Base-by-base conservation (phyloP, 2,329 filamentous ascomycete species). In the Hortaea werneckii region DNA sequence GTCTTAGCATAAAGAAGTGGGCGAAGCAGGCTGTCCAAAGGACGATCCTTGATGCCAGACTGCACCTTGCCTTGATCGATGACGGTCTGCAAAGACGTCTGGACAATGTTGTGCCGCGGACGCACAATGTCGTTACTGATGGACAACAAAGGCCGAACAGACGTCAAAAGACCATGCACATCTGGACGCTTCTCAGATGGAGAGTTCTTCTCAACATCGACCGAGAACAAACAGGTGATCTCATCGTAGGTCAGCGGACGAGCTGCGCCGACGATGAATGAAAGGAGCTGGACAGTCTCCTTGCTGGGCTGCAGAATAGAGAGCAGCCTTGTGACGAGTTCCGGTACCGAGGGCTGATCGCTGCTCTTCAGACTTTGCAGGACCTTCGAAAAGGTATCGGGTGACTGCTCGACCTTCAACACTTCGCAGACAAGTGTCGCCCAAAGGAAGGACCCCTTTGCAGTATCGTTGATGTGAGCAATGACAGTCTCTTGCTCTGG, bases 21-120 rank as follows among this genome's bases (percentile, higher is more conserved):
- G 20, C 71, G 64, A 8, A 63, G 62, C 5, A 70, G 58, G 7
- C 74, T 50, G 44, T 74, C 69, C 20, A 65, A 64, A 41, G 72
- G 67, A 3, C 64, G 47, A 32, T 54, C 50, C 45, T 67, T 62
- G 30, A 34, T 7, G 7, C 7, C 7, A 28, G 67, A 49, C 0
- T 65, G 61, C n/a, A 67, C 59, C 40, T 65, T 65, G 40, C 63
- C 60, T 12, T 58, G 29, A 47, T 55, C 47, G 57, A 50, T 42
- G 49, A 54, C 27, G 59, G 58, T 44, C 61, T 57, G 41, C 67
- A 57, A 46, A 63, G 61, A 43, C 64, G 57, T 29, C 64, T 67
- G 53, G 13, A 74, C 65, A 13, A 64, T 57, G 12, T 59, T 56
- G 44, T 74, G 67, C 9, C 64, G 58, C 47, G 72, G 70, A 1